These are phyloP conservation scores for Phlyctochytrium arcticum DNA, from an alignment of 192 early-diverging fungal genomes.

Conservation along the genomic window DNA sequence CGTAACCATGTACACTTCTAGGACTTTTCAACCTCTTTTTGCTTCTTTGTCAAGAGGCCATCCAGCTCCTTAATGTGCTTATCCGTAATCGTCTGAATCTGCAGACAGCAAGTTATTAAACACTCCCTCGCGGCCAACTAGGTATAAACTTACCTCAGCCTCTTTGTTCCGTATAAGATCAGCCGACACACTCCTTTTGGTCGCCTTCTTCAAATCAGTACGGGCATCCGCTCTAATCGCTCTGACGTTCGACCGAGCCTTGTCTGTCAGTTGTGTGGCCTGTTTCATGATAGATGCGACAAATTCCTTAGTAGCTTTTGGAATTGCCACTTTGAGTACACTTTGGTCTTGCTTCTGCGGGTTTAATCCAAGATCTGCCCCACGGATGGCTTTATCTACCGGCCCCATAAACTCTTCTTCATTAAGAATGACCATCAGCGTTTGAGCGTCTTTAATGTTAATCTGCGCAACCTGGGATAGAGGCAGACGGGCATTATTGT, in stretches of 20 bases:
- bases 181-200: slow-evolving; percentile 43
- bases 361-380: slow-evolving; percentile 74
- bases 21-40: slow-evolving; percentile 58
- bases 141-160: slow-evolving; percentile 21
- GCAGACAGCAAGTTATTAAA: neutral
- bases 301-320: slow-evolving; percentile 71
- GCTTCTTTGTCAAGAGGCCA: slow-evolving; percentile 61
- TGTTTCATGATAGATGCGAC: slow-evolving; percentile 67
- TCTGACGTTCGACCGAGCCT: slow-evolving; percentile 63
- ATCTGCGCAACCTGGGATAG: slow-evolving; percentile 71
- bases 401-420: slow-evolving; percentile 56
- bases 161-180: slow-evolving; percentile 61
- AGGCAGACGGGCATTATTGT: slow-evolving; percentile 50
- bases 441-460: slow-evolving; percentile 78
- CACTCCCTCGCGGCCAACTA: neutral
- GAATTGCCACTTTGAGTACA: slow-evolving; percentile 72
- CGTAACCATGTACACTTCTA: no score
- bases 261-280: slow-evolving; percentile 58
- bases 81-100: slow-evolving; percentile 14
- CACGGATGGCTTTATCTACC: slow-evolving; percentile 69
- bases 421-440: slow-evolving; percentile 72
- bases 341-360: slow-evolving; percentile 65
- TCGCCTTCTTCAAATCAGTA: slow-evolving; percentile 66
- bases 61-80: slow-evolving; percentile 47
- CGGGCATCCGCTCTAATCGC: slow-evolving; percentile 67